Evolutionary conservation across 805 yeast genomes (phyloP).

Genomic region (Lipomyces yamanashiensis): DNA sequence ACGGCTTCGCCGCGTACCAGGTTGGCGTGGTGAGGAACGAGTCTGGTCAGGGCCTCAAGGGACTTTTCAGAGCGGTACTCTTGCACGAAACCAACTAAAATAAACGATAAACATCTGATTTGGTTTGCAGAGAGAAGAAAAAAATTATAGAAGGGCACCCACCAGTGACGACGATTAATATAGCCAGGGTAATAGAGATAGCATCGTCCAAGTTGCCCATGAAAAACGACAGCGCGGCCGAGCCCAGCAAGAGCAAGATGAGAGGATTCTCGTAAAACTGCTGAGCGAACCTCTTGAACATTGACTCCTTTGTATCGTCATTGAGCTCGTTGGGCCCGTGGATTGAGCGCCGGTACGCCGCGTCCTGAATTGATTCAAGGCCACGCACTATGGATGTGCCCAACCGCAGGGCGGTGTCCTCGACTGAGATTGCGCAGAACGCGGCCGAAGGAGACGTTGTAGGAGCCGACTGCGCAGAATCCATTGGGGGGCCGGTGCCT

Average conservation of each 20-base stretch:
- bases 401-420: constrained; percentile 66
- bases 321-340: constrained; percentile 84
- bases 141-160: background rate
- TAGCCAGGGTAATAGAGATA: constrained; percentile 88
- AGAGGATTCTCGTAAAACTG: constrained; percentile 91
- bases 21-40: constrained; percentile 97
- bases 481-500: constrained; percentile 4
- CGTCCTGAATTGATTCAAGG: constrained; percentile 69
- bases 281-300: constrained; percentile 71
- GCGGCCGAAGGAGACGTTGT: constrained; percentile 60
- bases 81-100: constrained; percentile 87
- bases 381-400: constrained; percentile 68
- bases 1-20: constrained; percentile 75
- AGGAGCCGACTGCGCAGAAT: constrained; percentile 8
- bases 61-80: constrained; percentile 96
- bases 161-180: constrained; percentile 80
- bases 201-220: constrained; percentile 99
- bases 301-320: constrained; percentile 68
- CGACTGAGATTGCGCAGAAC: constrained; percentile 64
- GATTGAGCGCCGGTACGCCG: constrained; percentile 66
- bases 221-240: constrained; percentile 81
- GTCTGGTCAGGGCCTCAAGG: constrained; percentile 84
- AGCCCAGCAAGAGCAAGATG: constrained; percentile 83
- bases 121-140: too few relatives aligned
- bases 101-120: background rate